phyloP scores from a whole-genome alignment of 345 rosid genomes.

The Eucalyptus microcorys region DNA sequence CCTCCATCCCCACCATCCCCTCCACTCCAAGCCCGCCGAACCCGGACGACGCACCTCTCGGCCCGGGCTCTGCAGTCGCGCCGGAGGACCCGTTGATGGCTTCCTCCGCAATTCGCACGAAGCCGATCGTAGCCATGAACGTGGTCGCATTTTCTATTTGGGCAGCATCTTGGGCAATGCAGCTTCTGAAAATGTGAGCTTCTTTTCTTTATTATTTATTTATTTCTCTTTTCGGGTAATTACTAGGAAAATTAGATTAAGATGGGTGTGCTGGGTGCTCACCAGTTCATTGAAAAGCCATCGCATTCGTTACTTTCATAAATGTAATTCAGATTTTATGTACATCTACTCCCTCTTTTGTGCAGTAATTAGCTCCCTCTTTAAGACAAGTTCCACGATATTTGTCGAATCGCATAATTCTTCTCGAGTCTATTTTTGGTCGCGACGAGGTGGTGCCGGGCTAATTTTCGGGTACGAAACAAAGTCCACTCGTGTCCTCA shows the following conservation, averaged over 20 bases:
- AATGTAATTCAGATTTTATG: not conserved
- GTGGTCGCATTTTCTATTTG: not conserved
- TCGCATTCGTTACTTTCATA: not conserved
- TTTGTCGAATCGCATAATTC: not conserved
- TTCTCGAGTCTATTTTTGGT: not conserved
- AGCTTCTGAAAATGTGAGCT: not conserved
- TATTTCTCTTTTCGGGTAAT: not conserved
- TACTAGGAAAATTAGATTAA: not conserved
- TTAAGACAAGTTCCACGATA: not conserved
- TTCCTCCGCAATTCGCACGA: slow-evolving; percentile 17
- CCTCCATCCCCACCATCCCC: slow-evolving; percentile 67
- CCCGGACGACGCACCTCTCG: slow-evolving; percentile 33
- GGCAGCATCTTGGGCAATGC: slow-evolving; percentile 2
- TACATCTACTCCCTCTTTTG: not conserved
- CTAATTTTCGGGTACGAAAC: not conserved
- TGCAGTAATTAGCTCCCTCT: not conserved
- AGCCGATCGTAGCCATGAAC: not conserved
- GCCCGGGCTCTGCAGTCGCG: slow-evolving; percentile 31
- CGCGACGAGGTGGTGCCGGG: not conserved
- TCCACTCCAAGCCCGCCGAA: slow-evolving; percentile 79
- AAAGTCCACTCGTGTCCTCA: not conserved
- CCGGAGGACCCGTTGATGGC: slow-evolving; percentile 35
- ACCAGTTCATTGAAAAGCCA: not conserved
- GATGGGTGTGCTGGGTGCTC: not conserved
- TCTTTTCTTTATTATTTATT: not conserved